Evolutionary conservation across 306 rosid genomes (phyloP).

Genomic region (Pachyrhizus erosus): DNA sequence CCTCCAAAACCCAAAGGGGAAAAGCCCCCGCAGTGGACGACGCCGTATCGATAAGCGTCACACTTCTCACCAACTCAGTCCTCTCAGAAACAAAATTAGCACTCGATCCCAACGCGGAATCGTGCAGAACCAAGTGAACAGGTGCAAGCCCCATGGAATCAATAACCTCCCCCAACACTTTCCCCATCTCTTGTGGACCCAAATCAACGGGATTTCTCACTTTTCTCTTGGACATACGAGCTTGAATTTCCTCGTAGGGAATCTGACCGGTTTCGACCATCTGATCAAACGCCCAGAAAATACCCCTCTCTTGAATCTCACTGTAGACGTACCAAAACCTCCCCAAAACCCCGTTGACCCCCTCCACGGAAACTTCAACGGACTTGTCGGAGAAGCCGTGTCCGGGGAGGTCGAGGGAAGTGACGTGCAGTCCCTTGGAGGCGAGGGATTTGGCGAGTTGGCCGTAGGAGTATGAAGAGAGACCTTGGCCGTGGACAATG

Average conservation of each 20-base stretch:
- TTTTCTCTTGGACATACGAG: slow-evolving; percentile 60
- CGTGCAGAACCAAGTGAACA: slow-evolving; percentile 88
- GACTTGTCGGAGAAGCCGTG: slow-evolving; percentile 89
- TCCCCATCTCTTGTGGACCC: slow-evolving; percentile 70
- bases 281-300: slow-evolving; percentile 97
- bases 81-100: slow-evolving; percentile 83
- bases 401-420: slow-evolving; percentile 83
- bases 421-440: slow-evolving; percentile 60
- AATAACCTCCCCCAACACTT: slow-evolving; percentile 77
- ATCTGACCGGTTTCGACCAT: slow-evolving; percentile 89
- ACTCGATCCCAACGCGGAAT: slow-evolving; percentile 71
- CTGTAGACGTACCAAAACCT: slow-evolving; percentile 72
- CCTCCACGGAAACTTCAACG: slow-evolving; percentile 53
- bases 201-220: slow-evolving; percentile 65
- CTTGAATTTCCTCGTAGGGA: slow-evolving; percentile 80
- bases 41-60: slow-evolving; percentile 77
- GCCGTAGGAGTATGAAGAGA: slow-evolving; percentile 77
- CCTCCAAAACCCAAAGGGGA: slow-evolving; percentile 67
- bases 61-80: slow-evolving; percentile 63
- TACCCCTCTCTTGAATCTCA: slow-evolving; percentile 81
- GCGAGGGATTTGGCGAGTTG: slow-evolving; percentile 52
- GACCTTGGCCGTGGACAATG: slow-evolving; percentile 74
- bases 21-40: slow-evolving; percentile 55
- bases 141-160: slow-evolving; percentile 72
- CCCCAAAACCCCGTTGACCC: slow-evolving; percentile 61